Evolutionary conservation across 2,329 filamentous ascomycete genomes (phyloP).

Genomic region (Fonsecaea multimorphosa): DNA sequence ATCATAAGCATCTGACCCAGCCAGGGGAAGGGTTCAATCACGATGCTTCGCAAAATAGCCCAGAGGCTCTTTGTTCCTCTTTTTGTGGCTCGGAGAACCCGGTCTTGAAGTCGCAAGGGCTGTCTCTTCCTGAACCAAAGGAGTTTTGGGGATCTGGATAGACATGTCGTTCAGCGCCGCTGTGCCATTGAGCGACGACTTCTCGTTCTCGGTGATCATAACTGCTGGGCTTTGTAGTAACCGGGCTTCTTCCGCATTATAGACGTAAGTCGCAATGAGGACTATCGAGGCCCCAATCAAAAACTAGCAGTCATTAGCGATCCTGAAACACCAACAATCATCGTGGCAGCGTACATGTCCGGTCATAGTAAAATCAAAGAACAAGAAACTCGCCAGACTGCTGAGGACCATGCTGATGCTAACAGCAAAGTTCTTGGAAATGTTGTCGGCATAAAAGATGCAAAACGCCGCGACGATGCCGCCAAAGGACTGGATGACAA

Average conservation of each 20-base stretch:
- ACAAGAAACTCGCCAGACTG: constrained; percentile 80
- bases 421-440: constrained; percentile 91
- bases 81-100: constrained; percentile 50
- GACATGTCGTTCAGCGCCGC: constrained; percentile 54
- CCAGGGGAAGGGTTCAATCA: constrained; percentile 37
- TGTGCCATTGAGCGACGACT: constrained; percentile 64
- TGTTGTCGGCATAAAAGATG: constrained; percentile 84
- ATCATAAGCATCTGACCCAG: constrained; percentile 36
- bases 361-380: constrained; percentile 81
- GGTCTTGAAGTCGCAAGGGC: constrained; percentile 60
- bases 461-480: constrained; percentile 83
- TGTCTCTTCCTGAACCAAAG: constrained; percentile 53
- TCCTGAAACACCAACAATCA: background rate
- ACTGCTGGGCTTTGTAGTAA: constrained; percentile 61
- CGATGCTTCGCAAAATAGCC: constrained; percentile 49
- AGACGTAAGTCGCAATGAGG: constrained; percentile 81
- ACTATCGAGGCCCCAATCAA: constrained; percentile 79
- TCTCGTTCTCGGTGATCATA: constrained; percentile 75
- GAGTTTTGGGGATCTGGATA: constrained; percentile 54
- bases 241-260: constrained; percentile 67
- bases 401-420: constrained; percentile 90
- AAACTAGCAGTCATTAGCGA: constrained; percentile 64
- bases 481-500: constrained; percentile 80
- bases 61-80: constrained; percentile 45
- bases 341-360: constrained; percentile 65